Base-by-base conservation (phyloP, 768 basidiomycete species). In the Rhodotorula paludigena region DNA sequence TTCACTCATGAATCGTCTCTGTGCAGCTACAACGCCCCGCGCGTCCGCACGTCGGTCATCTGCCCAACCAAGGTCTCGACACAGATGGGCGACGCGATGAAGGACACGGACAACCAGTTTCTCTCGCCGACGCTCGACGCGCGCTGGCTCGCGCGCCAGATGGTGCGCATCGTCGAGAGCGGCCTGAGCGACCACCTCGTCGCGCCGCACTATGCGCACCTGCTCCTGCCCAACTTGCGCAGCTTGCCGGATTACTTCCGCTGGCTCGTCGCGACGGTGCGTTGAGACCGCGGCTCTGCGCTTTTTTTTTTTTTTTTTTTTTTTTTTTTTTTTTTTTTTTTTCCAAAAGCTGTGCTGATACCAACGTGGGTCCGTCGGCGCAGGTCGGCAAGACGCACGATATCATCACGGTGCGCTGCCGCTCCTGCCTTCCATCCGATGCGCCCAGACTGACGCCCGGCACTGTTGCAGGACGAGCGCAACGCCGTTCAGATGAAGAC, bases 61-160 rank as follows among this genome's bases (percentile, higher is more conserved):
- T 70, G 69, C 52, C 69, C 69, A 20, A 70, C 64, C 21, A 70
- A 70, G 30, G 69, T 70, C 44, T 41, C 36, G 15, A 70, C 69
- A 7, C 63, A 65, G 38, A 57, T 70, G 52, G 64, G 69, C 56
- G 63, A 65, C 64, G 63, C 63, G 32, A 62, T 70, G 56, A 49
- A 54, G 21, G 63, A 61, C 38, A 47, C 47, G 39, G 68, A 69
- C 49, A 57, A 33, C 41, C 58, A 64, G 45, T 69, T 69, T 63
- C 41, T 70, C 32, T 49, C 38, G 7, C 69, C 69, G 28, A 70
- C 69, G 6, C 64, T 70, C 49, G 30, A 53, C 12, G 58, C 69
- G 1, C 30, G 35, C 0, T 66, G 64, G 64, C 56, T 70, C 45
- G 69, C 64, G 2, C n/a, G 11, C 2, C 28, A 57, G 44, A 70